Evolutionary conservation across 2,329 filamentous ascomycete genomes (phyloP).

Genomic region (Cercospora sojina): DNA sequence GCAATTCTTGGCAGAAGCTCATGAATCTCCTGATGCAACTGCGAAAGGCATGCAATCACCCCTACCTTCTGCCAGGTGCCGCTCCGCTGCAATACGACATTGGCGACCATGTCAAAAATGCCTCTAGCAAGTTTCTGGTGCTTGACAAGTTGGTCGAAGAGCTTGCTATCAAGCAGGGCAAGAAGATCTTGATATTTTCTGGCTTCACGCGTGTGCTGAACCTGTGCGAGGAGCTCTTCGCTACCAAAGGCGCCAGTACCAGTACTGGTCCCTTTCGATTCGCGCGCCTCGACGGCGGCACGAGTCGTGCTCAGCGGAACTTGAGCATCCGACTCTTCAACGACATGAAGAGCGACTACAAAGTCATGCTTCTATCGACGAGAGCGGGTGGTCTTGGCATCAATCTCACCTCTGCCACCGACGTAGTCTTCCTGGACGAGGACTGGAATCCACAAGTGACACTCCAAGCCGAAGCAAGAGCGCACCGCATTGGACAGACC

Average conservation of each 20-base stretch:
- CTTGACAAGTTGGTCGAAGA: constrained; percentile 53
- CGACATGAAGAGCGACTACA: constrained; percentile 46
- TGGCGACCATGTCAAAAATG: constrained; percentile 50
- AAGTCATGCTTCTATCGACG: constrained; percentile 57
- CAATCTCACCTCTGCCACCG: constrained; percentile 54
- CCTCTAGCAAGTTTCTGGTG: constrained; percentile 58
- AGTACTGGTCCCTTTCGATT: constrained; percentile 43
- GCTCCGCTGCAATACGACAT: constrained; percentile 48
- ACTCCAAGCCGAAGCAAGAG: constrained; percentile 55
- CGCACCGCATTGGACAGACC: constrained; percentile 57
- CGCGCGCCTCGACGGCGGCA: constrained; percentile 53
- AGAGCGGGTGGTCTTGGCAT: constrained; percentile 57
- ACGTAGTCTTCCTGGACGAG: constrained; percentile 58
- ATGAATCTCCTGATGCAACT: constrained; percentile 59
- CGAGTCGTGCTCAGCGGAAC: constrained; percentile 51
- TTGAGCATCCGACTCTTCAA: constrained; percentile 57
- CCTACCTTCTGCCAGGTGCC: constrained; percentile 52
- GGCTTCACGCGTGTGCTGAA: constrained; percentile 54
- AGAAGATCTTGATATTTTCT: constrained; percentile 59
- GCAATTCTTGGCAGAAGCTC: constrained; percentile 41
- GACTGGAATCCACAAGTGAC: constrained; percentile 58
- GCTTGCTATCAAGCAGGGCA: constrained; percentile 50
- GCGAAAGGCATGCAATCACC: constrained; percentile 57
- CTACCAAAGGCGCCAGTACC: constrained; percentile 45
- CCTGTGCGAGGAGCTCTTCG: constrained; percentile 53